Percentiles rank a stretch among this genome's conserved stretches.
Conservation (phyloP, 192 early-diverging fungal genomes). For the Rhizophagus sp. region DNA sequence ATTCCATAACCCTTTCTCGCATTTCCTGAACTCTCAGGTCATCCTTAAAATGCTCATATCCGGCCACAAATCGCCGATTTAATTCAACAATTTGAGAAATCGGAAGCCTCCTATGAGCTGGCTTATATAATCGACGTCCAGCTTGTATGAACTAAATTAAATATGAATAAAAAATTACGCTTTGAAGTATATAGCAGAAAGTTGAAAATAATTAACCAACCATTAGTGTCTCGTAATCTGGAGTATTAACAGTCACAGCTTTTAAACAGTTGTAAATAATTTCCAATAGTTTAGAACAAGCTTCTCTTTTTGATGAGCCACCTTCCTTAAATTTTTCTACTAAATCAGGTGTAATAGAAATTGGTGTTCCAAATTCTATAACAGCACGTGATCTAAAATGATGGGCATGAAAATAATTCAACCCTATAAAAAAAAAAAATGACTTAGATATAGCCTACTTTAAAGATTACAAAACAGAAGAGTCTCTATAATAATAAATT, state of each 20-base stretch:
- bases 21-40: slow-evolving; percentile 82
- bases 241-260: slow-evolving; percentile 89
- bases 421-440: slow-evolving; percentile 40
- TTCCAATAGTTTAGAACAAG: slow-evolving; percentile 79
- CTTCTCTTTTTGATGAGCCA: slow-evolving; percentile 80
- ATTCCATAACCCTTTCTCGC: slow-evolving; percentile 72
- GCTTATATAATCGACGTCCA: slow-evolving; percentile 88
- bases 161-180: slow-evolving; percentile 7
- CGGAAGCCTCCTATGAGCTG: slow-evolving; percentile 79
- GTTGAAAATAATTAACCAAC: slow-evolving; percentile 38
- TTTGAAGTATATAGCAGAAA: background rate
- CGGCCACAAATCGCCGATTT: slow-evolving; percentile 84
- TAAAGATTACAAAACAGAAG: background rate
- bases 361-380: slow-evolving; percentile 93
- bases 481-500: background rate
- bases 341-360: slow-evolving; percentile 73
- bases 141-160: slow-evolving; percentile 80
- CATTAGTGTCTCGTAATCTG: slow-evolving; percentile 92
- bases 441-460: background rate
- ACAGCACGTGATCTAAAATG: slow-evolving; percentile 97
- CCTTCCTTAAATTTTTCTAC: slow-evolving; percentile 85
- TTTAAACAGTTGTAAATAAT: slow-evolving; percentile 78
- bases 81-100: slow-evolving; percentile 87
- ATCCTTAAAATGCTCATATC: slow-evolving; percentile 81
- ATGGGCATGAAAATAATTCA: slow-evolving; percentile 96